A percentile compares a stretch with the other conserved stretches of the same genome.
Conservation (phyloP, 805 yeast species). For the Yarrowia phangngaensis region DNA sequence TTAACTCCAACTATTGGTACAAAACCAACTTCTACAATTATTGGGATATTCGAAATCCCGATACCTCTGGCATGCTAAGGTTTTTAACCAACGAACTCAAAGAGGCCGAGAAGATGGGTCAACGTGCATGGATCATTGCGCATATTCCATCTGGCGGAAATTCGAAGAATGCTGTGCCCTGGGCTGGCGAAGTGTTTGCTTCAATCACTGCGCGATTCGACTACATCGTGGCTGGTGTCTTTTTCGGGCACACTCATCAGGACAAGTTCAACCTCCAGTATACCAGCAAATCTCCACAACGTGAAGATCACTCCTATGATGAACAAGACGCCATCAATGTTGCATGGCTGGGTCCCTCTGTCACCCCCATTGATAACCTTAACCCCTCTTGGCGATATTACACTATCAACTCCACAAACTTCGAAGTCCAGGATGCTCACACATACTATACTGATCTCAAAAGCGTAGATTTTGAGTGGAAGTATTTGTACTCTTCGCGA, state of each 20-base stretch:
- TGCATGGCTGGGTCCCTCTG: conserved; percentile 64
- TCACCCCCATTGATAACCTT: conserved; percentile 56
- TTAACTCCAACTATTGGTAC: conserved; percentile 68
- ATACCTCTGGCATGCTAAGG: conserved; percentile 59
- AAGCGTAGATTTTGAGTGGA: conserved; percentile 59
- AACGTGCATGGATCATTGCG: conserved; percentile 70
- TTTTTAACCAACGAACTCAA: conserved; percentile 59
- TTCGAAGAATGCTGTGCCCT: conserved; percentile 59
- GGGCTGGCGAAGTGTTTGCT: conserved; percentile 53
- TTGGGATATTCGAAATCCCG: conserved; percentile 47
- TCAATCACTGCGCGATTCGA: conserved; percentile 65
- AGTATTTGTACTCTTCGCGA: conserved; percentile 57
- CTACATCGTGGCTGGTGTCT: conserved; percentile 60
- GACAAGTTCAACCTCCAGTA: conserved; percentile 64
- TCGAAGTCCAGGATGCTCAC: conserved; percentile 51
- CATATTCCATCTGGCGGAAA: conserved; percentile 58
- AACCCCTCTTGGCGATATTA: conserved; percentile 75
- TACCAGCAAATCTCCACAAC: conserved; percentile 15
- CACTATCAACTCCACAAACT: conserved; percentile 58
- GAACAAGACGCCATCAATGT: conserved; percentile 47
- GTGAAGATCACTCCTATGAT: conserved; percentile 6
- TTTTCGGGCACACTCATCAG: conserved; percentile 67
- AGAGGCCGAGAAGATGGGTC: conserved; percentile 54
- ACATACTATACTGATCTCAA: conserved; percentile 46
- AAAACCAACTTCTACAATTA: conserved; percentile 57